Evolutionary conservation across 768 basidiomycete species (phyloP).

Genomic region (Ramaria sp.): DNA sequence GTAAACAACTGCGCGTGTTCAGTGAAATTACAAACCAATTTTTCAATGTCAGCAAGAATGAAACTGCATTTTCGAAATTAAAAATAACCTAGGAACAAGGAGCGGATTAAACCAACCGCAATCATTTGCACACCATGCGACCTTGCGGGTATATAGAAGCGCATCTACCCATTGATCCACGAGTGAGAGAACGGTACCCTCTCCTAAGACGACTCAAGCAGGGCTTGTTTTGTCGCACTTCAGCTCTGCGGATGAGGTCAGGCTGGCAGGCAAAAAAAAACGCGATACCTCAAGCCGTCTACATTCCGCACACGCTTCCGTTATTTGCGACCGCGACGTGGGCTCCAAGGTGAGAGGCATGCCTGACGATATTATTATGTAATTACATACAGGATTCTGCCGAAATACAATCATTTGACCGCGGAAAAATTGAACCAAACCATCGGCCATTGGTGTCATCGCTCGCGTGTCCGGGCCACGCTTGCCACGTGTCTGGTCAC

Average conservation of each 20-base stretch:
- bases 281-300: background rate
- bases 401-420: too few species aligned
- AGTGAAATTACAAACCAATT: conserved; percentile 5
- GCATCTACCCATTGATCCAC: background rate
- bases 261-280: background rate
- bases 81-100: background rate
- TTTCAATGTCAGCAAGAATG: conserved; percentile 14
- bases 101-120: background rate
- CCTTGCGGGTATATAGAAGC: conserved; percentile 3
- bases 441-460: too few species aligned
- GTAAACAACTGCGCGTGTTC: background rate
- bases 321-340: background rate
- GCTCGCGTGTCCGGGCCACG: too few species aligned
- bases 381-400: too few species aligned
- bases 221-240: conserved; percentile 35
- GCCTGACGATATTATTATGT: too few species aligned
- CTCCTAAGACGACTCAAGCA: conserved; percentile 59
- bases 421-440: too few species aligned
- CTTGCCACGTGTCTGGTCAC: too few species aligned
- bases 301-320: background rate
- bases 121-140: background rate
- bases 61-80: conserved; percentile 1
- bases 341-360: background rate
- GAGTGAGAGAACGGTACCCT: background rate
- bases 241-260: background rate